Conservation (phyloP, 768 basidiomycete genomes). For the Cantharellus anzutake region DNA sequence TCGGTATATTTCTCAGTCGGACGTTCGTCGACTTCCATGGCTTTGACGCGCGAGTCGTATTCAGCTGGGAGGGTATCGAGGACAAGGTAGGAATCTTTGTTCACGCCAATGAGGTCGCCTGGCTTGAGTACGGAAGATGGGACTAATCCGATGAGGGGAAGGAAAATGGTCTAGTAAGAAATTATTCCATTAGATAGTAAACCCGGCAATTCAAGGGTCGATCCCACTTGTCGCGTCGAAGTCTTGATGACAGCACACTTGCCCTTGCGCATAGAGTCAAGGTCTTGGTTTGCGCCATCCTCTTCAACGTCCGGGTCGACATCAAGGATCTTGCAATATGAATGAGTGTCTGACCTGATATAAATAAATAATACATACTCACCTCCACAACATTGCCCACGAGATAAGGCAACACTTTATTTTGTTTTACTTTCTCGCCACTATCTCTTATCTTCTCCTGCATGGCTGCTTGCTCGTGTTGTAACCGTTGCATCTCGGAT, state of each 20-base stretch:
- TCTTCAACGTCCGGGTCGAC: conserved; percentile 87
- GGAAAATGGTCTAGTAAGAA: conserved; percentile 56
- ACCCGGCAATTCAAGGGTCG: background rate
- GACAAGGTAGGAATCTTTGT: conserved; percentile 97
- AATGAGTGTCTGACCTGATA: background rate
- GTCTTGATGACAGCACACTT: conserved; percentile 99
- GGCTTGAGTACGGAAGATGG: conserved; percentile 80
- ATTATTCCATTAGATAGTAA: background rate
- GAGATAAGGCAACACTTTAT: conserved; percentile 94
- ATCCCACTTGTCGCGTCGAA: conserved; percentile 61
- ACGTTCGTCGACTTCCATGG: conserved; percentile 98
- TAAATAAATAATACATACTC: conserved; percentile 11
- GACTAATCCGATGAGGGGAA: conserved; percentile 94
- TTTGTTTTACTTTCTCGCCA: conserved; percentile 96
- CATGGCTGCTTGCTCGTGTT: conserved; percentile 93
- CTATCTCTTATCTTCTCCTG: conserved; percentile 98
- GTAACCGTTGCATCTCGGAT: conserved; percentile 77
- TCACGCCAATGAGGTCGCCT: conserved; percentile 91
- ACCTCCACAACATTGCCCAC: conserved; percentile 98
- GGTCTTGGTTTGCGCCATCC: conserved; percentile 87
- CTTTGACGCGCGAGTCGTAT: conserved; percentile 95
- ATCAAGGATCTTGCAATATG: conserved; percentile 53
- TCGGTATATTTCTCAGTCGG: conserved; percentile 96
- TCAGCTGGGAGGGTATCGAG: conserved; percentile 91
- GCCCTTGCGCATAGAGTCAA: conserved; percentile 89